phyloP scores from a whole-genome alignment of 2,329 filamentous ascomycete species.

The Pseudogymnoascus sp. region DNA sequence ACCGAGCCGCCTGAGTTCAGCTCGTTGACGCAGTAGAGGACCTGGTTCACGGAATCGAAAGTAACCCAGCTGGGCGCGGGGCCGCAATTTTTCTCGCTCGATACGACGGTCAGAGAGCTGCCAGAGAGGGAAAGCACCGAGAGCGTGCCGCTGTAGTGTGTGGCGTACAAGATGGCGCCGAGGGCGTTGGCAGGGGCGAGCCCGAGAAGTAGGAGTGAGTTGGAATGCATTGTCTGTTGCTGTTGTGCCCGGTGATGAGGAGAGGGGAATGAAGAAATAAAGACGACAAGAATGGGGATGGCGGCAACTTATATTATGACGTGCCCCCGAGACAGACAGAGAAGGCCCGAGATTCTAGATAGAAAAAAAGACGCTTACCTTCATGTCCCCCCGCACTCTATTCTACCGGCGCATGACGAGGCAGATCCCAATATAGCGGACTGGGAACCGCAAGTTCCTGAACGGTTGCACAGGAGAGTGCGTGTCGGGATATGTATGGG shows the following conservation, averaged over 20 bases:
- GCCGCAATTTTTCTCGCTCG: conserved; percentile 19
- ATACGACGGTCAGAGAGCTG: conserved; percentile 25
- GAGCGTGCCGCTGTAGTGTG: conserved; percentile 41
- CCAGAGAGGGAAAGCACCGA: conserved; percentile 35
- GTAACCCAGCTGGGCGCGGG: conserved; percentile 42
- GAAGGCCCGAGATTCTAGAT: background rate
- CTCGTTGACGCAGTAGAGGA: conserved; percentile 43
- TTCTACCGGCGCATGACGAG: conserved; percentile 1
- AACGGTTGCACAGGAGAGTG: background rate
- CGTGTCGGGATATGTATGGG: background rate
- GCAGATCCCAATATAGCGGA: background rate
- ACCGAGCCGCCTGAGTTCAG: conserved; percentile 32
- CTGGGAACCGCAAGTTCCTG: background rate
- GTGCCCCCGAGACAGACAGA: background rate
- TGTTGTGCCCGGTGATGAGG: background rate
- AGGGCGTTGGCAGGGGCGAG: background rate
- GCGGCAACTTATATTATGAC: background rate
- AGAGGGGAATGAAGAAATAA: background rate
- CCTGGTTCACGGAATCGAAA: conserved; percentile 33
- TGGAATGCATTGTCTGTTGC: background rate
- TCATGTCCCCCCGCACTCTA: background rate
- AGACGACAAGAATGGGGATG: background rate
- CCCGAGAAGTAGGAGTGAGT: background rate
- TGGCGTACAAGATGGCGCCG: background rate
- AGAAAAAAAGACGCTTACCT: background rate